Conservation (phyloP, 78 protist species). For the Cavenderia fasciculata region DNA sequence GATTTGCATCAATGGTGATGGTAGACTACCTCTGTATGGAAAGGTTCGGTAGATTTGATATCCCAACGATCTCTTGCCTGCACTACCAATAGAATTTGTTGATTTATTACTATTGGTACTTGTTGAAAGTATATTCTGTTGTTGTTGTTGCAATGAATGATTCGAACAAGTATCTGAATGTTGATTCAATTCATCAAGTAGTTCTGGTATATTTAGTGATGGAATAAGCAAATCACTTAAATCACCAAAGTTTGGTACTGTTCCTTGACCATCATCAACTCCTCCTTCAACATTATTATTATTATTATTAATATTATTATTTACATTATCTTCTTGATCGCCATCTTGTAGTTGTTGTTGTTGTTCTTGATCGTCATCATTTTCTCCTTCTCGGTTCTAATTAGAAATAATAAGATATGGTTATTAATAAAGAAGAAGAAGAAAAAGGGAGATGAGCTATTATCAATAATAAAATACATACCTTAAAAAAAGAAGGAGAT, state of each 20-base stretch:
- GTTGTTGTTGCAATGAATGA: neutral
- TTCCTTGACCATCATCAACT: neutral
- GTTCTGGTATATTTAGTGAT: slow-evolving; percentile 8
- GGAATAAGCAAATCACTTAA: slow-evolving; percentile 12
- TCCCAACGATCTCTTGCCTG: slow-evolving; percentile 8
- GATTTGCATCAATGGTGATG: slow-evolving; percentile 19
- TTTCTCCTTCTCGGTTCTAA: neutral
- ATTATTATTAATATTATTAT: neutral
- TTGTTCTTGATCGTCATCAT: slow-evolving; percentile 11
- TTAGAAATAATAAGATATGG: neutral
- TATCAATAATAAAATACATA: neutral
- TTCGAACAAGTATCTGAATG: neutral
- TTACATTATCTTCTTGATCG: neutral
- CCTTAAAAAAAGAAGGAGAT: slow-evolving; percentile 69
- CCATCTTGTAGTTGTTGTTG: slow-evolving; percentile 19
- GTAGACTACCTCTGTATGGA: slow-evolving; percentile 64
- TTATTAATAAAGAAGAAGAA: neutral
- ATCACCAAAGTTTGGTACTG: too few species aligned
- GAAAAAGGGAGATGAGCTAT: neutral
- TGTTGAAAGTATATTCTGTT: neutral
- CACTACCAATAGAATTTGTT: neutral
- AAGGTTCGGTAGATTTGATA: slow-evolving; percentile 47
- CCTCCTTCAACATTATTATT: neutral
- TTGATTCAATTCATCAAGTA: slow-evolving; percentile 21
- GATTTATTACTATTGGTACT: neutral